A percentile compares a stretch with the other conserved stretches of the same genome.
phyloP scores from a whole-genome alignment of 2,329 filamentous ascomycete genomes.

The Colletotrichum cereale region DNA sequence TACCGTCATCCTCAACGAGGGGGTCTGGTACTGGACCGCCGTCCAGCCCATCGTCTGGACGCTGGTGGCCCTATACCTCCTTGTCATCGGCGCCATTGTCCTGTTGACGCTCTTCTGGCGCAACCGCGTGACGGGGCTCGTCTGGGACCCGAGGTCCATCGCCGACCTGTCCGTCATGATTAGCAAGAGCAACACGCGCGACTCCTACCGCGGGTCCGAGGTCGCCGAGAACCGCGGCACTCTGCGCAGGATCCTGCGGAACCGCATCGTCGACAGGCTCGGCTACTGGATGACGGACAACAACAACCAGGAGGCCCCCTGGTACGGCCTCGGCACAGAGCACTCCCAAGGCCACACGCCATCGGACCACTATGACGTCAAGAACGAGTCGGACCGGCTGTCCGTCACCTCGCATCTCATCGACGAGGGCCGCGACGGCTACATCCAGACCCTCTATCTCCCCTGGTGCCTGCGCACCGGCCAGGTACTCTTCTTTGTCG shows the following conservation, averaged over 20 bases:
- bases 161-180: slow-evolving; percentile 85
- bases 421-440: slow-evolving; percentile 58
- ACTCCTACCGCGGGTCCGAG: slow-evolving; percentile 79
- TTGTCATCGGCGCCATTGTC: slow-evolving; percentile 70
- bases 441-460: slow-evolving; percentile 71
- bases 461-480: slow-evolving; percentile 81
- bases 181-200: slow-evolving; percentile 82
- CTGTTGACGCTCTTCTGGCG: slow-evolving; percentile 75
- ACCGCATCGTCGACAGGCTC: slow-evolving; percentile 76
- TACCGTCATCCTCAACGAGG: slow-evolving; percentile 68
- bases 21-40: slow-evolving; percentile 82
- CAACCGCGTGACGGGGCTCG: slow-evolving; percentile 76
- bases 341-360: slow-evolving; percentile 48
- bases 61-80: slow-evolving; percentile 78
- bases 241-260: slow-evolving; percentile 65
- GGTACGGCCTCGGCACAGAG: slow-evolving; percentile 81
- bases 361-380: slow-evolving; percentile 39
- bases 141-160: slow-evolving; percentile 87
- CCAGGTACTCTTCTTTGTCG: slow-evolving; percentile 74
- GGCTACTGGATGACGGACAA: slow-evolving; percentile 86
- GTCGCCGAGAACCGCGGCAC: slow-evolving; percentile 65
- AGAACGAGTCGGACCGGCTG: slow-evolving; percentile 45
- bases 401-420: slow-evolving; percentile 45
- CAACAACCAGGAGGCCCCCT: slow-evolving; percentile 72
- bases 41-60: slow-evolving; percentile 85